Conservation (phyloP, 352 stramenopile genomes). For the Globisporangium emineosum region DNA sequence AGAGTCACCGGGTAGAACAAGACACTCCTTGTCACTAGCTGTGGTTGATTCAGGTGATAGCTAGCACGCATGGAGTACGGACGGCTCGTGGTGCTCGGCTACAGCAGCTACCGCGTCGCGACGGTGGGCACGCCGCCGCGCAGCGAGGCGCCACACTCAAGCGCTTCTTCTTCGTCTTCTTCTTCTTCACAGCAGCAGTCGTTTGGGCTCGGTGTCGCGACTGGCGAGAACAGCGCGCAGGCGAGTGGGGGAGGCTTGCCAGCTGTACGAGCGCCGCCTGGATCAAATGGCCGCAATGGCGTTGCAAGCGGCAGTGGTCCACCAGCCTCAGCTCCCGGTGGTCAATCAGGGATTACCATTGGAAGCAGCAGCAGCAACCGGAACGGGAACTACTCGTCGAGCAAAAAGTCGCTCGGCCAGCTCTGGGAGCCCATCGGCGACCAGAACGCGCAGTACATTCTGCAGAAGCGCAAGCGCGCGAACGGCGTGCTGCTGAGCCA, state of each 20-base stretch:
- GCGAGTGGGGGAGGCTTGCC: background rate
- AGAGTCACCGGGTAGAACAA: no score
- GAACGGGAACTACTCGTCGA: conserved; percentile 11
- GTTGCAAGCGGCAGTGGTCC: background rate
- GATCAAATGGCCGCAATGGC: background rate
- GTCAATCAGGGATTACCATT: conserved; percentile 5
- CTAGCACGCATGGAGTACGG: conserved; percentile 73
- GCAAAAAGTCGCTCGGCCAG: conserved; percentile 49
- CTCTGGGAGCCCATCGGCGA: conserved; percentile 70
- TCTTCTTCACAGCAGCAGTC: conserved; percentile 20
- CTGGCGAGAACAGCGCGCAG: conserved; percentile 6
- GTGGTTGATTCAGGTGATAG: no score
- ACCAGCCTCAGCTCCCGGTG: background rate
- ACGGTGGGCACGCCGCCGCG: conserved; percentile 24
- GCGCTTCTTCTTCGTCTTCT: background rate
- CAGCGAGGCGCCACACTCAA: conserved; percentile 18
- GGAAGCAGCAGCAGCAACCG: conserved; percentile 7
- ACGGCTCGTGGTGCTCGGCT: conserved; percentile 78
- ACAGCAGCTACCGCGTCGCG: conserved; percentile 81
- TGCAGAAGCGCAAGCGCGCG: conserved; percentile 37
- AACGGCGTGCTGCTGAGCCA: conserved; percentile 52
- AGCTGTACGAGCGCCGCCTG: background rate
- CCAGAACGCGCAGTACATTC: conserved; percentile 68
- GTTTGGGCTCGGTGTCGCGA: conserved; percentile 30
- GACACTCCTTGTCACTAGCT: no score